Percentiles rank a stretch among this genome's conserved stretches.
These are phyloP conservation scores for Meira miltonrushii DNA, from an alignment of 1,284 basidiomycete genomes.

Conservation along the genomic window DNA sequence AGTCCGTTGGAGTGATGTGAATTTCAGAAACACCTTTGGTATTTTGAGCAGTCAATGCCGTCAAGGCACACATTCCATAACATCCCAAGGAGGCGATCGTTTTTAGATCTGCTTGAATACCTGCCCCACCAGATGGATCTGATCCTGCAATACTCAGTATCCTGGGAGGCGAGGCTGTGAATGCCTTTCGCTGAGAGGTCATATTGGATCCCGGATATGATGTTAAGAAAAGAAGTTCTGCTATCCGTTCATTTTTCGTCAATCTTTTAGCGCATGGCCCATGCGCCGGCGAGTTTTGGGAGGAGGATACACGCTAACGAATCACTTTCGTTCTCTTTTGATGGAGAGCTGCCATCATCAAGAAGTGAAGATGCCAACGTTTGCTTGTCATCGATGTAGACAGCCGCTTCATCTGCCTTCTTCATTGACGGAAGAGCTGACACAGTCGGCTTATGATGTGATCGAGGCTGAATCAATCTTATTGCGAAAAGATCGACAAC, in stretches of 20 bases:
- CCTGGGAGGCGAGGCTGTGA: slow-evolving; percentile 38
- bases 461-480: slow-evolving; percentile 20
- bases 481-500: slow-evolving; percentile 17
- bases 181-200: not conserved
- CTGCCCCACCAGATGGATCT: slow-evolving; percentile 81
- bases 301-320: too few species aligned
- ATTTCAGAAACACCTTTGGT: slow-evolving; percentile 70
- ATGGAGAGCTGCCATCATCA: too few species aligned
- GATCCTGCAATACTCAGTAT: slow-evolving; percentile 76
- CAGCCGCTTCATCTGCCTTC: slow-evolving; percentile 31
- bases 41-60: slow-evolving; percentile 87
- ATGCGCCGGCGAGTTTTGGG: too few species aligned
- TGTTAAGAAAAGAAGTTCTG: too few species aligned
- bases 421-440: slow-evolving; percentile 26
- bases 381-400: slow-evolving; percentile 40
- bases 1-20: slow-evolving; percentile 43
- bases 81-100: slow-evolving; percentile 67
- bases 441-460: slow-evolving; percentile 32
- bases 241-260: too few species aligned
- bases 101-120: slow-evolving; percentile 79
- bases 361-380: slow-evolving; percentile 14
- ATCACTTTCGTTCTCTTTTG: too few species aligned
- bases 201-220: too few species aligned
- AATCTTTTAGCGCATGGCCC: too few species aligned
- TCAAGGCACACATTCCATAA: slow-evolving; percentile 81